Conservation (phyloP, 768 basidiomycete species). For the Asterophora lycoperdoides region DNA sequence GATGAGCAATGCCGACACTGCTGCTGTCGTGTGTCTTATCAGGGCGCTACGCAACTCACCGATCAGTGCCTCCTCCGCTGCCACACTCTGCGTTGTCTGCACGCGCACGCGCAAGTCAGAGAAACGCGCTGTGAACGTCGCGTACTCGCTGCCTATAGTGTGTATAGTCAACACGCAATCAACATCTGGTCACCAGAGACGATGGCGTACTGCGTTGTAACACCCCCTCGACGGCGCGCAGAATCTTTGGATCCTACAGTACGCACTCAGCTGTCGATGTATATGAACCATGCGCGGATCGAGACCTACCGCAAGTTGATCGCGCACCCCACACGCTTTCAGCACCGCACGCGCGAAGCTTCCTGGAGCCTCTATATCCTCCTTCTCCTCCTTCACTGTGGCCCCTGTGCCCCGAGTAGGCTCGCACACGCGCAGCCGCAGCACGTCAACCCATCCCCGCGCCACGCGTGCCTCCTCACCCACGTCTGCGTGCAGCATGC, state of each 20-base stretch:
- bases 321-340: constrained; percentile 2
- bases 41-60: constrained; percentile 4
- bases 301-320: neutral
- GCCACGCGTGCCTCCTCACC: constrained; percentile 16
- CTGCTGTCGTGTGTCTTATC: neutral
- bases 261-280: neutral
- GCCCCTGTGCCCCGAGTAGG: neutral
- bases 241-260: constrained; percentile 1
- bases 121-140: constrained; percentile 3
- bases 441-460: constrained; percentile 23
- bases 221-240: constrained; percentile 3
- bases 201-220: constrained; percentile 4
- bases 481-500: constrained; percentile 16
- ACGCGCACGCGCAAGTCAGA: neutral
- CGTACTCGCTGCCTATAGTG: constrained; percentile 3
- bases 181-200: too few relatives aligned
- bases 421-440: constrained; percentile 12
- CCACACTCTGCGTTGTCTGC: neutral
- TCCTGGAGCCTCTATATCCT: neutral
- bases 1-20: too few relatives aligned
- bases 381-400: too few relatives aligned
- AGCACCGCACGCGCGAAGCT: constrained; percentile 9
- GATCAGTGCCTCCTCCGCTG: constrained; percentile 4
- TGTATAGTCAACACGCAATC: neutral
- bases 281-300: neutral